A percentile compares a stretch with the other conserved stretches of the same genome.
These are phyloP conservation scores for Trichoderma sp. DNA, from an alignment of 2,329 filamentous ascomycete genomes.

Conservation along the genomic window DNA sequence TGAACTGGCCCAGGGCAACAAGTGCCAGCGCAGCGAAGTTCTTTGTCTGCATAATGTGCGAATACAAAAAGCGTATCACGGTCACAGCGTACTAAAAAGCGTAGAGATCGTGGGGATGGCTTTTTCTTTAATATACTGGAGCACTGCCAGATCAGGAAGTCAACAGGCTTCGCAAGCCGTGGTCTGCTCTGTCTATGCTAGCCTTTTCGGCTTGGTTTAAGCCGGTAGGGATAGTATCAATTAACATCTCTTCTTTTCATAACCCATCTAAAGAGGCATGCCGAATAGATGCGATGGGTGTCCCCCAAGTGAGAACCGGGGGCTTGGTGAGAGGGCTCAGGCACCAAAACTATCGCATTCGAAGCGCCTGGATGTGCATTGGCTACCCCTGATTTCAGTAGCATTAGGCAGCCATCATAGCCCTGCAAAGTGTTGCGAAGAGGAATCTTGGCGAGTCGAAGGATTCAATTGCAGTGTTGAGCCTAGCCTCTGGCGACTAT, in stretches of 20 bases:
- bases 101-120: not conserved
- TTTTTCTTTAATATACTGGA: not conserved
- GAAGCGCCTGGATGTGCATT: not conserved
- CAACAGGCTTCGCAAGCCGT: not conserved
- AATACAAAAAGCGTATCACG: not conserved
- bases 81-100: not conserved
- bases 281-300: not conserved
- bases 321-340: not conserved
- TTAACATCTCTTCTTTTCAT: not conserved
- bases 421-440: not conserved
- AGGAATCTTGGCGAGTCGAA: not conserved
- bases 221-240: not conserved
- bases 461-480: constrained; percentile 1
- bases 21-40: not conserved
- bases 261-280: not conserved
- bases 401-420: constrained; percentile 3
- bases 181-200: not conserved
- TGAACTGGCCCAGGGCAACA: not conserved
- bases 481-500: not conserved
- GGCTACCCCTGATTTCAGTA: not conserved
- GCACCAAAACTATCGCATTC: not conserved
- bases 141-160: not conserved
- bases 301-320: not conserved
- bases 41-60: not conserved
- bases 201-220: not conserved